Conservation (phyloP, 768 basidiomycete genomes). For the Hemileccinum impolitum region DNA sequence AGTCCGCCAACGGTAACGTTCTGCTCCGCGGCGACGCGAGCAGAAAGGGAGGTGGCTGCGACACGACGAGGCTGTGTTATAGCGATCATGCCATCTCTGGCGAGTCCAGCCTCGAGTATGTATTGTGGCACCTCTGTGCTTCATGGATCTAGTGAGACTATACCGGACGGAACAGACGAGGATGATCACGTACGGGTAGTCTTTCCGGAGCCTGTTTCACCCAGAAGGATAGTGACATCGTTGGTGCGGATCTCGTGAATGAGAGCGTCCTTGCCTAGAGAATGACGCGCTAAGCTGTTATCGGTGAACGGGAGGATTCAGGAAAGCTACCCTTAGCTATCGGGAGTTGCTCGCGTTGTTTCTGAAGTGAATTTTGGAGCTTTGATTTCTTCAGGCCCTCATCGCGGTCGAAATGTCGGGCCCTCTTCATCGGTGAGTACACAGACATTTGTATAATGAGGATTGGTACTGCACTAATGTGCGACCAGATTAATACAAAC, state of each 20-base stretch:
- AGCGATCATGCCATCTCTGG: conserved; percentile 72
- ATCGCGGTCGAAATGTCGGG: conserved; percentile 21
- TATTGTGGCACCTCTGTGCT: conserved; percentile 93
- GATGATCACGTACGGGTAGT: conserved; percentile 80
- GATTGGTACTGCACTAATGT: no score
- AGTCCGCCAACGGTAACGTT: conserved; percentile 64
- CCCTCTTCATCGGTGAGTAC: conserved; percentile 25
- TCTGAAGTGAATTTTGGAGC: conserved; percentile 39
- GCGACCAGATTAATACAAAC: no score
- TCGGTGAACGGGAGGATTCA: not conserved
- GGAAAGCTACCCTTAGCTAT: conserved; percentile 62
- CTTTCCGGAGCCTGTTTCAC: conserved; percentile 98
- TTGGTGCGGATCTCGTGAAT: conserved; percentile 69
- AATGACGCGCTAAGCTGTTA: not conserved
- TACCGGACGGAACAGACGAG: not conserved
- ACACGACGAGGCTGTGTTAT: conserved; percentile 95
- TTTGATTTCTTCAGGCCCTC: conserved; percentile 14
- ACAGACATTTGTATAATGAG: conserved; percentile 15
- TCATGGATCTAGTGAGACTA: conserved; percentile 25
- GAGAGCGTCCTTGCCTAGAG: conserved; percentile 69
- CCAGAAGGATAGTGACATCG: conserved; percentile 86
- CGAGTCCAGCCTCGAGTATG: conserved; percentile 77
- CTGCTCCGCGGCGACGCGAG: conserved; percentile 85
- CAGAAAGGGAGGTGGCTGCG: conserved; percentile 92
- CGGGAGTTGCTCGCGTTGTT: conserved; percentile 69